Evolutionary conservation across 2,329 filamentous ascomycete species (phyloP), one percentile per base, ranked within the genome.

Genomic region (Penicillium sp.): DNA sequence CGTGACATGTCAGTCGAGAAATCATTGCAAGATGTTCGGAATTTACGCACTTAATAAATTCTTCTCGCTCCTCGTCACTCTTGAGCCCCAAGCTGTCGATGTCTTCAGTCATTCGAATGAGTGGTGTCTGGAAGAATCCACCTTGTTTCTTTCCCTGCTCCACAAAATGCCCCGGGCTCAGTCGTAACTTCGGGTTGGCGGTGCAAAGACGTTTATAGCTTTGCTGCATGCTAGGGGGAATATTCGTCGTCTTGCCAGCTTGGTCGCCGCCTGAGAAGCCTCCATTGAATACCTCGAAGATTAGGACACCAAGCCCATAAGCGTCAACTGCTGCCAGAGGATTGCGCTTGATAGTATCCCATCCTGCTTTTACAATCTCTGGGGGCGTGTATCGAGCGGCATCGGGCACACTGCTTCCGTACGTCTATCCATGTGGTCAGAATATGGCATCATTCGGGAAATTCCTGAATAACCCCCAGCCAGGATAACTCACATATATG

Each of bases 31-130:
- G 4, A 19, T 14, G 1, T 16, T 4, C 9, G 17, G 9, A 48
- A n/a, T n/a, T 14, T 43, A 71, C 76, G 58, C 72, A 85, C 88
- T 86, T 85, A 10, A 99, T 78, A 62, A 99, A 93, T 46, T 86
- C 84, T 55, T 97, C 91, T 57, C 91, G 84, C 74, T 99, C 94
- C 8, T 83, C 81, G 53, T 93, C 88, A 22, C 82, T 86, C 75
- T 97, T 99, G 63, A 97, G 82, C 0, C 93, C 93, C 35, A 99
- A 79, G 64, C 89, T 97, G 54, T 99, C 94, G 53, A 97, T 90
- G 33, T 91, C 91, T 59, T 97, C 90, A 0, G 92, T 94, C 64
- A 99, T 78, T 61, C 93, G 91, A 65, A 99, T 97, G 16, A 99
- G 77, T 0, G 93, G 87, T 3, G 90, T 96, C 67, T 97, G 89